Conservation (phyloP, 345 rosid genomes). For the Eucalyptus regnans region DNA sequence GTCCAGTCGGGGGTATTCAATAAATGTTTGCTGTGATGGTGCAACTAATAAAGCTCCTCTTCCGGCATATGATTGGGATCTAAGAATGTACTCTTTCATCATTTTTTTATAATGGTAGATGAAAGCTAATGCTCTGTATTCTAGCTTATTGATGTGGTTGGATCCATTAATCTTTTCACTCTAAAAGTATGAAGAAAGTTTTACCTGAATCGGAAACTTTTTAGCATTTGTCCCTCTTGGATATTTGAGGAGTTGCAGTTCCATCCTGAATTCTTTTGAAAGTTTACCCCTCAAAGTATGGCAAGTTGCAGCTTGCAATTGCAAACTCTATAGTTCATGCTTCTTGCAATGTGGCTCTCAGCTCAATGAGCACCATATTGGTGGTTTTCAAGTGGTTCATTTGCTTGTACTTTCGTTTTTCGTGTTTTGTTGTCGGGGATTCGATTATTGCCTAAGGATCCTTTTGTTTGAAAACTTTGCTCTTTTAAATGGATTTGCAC, state of each 20-base stretch:
- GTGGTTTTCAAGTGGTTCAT: not conserved
- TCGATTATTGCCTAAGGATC: not conserved
- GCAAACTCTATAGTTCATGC: not conserved
- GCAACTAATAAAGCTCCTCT: not conserved
- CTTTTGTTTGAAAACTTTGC: not conserved
- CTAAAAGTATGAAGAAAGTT: not conserved
- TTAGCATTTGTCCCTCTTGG: not conserved
- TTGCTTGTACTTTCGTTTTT: not conserved
- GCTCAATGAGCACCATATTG: not conserved
- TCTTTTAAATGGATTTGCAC: not conserved
- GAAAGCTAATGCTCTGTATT: not conserved
- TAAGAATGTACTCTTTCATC: not conserved
- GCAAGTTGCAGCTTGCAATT: not conserved
- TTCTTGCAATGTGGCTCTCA: not conserved
- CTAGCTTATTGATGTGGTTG: not conserved
- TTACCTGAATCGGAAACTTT: not conserved
- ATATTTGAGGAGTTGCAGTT: not conserved
- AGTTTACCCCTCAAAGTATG: not conserved
- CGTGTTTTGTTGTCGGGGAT: not conserved
- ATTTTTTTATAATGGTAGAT: not conserved
- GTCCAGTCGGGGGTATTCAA: not conserved
- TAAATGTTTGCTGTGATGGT: not conserved
- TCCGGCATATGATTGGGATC: not conserved
- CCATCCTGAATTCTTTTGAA: not conserved
- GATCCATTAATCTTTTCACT: not conserved